Base-by-base conservation (phyloP, 305 asterid species). In the Euphrasia arctica region DNA sequence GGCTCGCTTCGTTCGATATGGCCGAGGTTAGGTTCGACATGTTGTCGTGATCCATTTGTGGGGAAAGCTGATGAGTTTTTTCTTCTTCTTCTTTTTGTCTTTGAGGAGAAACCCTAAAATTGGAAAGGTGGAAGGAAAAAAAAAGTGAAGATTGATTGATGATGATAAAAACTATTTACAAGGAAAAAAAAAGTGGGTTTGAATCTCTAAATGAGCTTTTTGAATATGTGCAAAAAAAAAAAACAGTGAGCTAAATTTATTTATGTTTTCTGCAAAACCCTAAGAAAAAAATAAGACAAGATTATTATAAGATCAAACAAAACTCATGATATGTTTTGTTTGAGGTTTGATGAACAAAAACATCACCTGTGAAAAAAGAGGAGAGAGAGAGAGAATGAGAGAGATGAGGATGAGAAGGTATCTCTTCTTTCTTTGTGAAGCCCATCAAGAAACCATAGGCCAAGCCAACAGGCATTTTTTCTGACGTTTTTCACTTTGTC, bases 1-100 rank as follows among this genome's bases (percentile, higher is more conserved):
- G 70, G 73, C 91, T 85, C 28, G 88, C 86, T 70, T 83, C 91
- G 61, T 55, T 29, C 14, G 93, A 83, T 72, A 77, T 67, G n/a
- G 86, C 88, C 66, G 82, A 78, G 47, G 88, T 85, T 72, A 88
- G 70, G 77, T 88, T 88, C 60, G 94, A 88, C 91, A 85, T 71
- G 59, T 65, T 77, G 58, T 88, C 93, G 27, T 25, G 27, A 47
- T 83, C 90, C 93, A 79, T 32, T 51, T 2, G 3, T 48, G 28
- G 14, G 0, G n/a, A 50, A 67, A 56, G 72, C 43, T 14, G 45
- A 29, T 32, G 18, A 29, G 14, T 29, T 10, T 56, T 28, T 56
- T 69, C 22, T 18, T 25, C 27, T 25, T 25, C 27, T 25, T 25
- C 27, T 25, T 25, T 25, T 25, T 25, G 27, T 25, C 27, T 25